Conservation (phyloP, 768 basidiomycete genomes). For the Mycena galopus region DNA sequence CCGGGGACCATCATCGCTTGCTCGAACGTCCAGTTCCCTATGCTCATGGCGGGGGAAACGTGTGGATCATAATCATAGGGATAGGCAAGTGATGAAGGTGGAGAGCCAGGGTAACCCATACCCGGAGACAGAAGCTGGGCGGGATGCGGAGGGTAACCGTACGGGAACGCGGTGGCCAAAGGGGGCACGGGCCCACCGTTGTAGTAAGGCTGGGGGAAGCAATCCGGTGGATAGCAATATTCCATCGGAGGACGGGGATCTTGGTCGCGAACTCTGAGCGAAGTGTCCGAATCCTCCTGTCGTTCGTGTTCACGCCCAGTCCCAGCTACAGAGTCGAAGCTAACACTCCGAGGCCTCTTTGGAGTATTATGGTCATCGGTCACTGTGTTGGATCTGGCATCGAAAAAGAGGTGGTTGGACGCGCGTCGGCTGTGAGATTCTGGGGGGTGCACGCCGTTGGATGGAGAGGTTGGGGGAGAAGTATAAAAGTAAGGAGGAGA, state of each 20-base stretch:
- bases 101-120: conserved; percentile 7
- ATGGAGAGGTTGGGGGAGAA: conserved; percentile 28
- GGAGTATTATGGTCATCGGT: conserved; percentile 19
- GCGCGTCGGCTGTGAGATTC: conserved; percentile 47
- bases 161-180: conserved; percentile 19
- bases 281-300: conserved; percentile 5
- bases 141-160: conserved; percentile 23
- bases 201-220: conserved; percentile 31
- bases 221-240: conserved; percentile 25
- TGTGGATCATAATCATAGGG: conserved; percentile 38
- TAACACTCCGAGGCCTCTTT: conserved; percentile 31
- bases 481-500: conserved; percentile 34
- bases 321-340: conserved; percentile 22
- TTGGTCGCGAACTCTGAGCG: conserved; percentile 3
- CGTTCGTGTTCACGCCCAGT: conserved; percentile 20
- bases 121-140: conserved; percentile 7
- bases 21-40: conserved; percentile 44
- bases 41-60: conserved; percentile 17
- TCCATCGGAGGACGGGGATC: conserved; percentile 23
- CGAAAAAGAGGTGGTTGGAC: conserved; percentile 55
- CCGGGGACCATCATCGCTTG: conserved; percentile 40
- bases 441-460: conserved; percentile 30
- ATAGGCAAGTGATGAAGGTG: conserved; percentile 29
- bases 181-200: conserved; percentile 25
- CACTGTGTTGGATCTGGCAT: conserved; percentile 43